Base-by-base conservation (phyloP, 192 early-diverging fungal species). In the Lunasporangiospora selenospora region DNA sequence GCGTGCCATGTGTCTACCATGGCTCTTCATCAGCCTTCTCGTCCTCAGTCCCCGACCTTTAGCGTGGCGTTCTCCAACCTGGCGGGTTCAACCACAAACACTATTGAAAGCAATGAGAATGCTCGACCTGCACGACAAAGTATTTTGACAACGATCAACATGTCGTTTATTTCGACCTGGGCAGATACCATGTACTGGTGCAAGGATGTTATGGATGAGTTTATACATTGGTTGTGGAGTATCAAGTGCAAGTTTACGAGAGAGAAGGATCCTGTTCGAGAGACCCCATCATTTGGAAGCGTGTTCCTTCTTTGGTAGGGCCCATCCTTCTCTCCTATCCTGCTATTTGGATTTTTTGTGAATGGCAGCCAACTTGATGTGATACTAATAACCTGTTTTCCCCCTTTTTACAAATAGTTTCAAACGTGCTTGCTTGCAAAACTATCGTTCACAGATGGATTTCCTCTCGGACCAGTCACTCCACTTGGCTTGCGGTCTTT, bases 401-500 rank as follows among this genome's bases (percentile, higher is more conserved):
- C 5, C 16, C 19, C 41, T 59, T 30, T 67, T 81, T 41, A 54
- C 34, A 16, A 29, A 77, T 40, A 81, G 77, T 30, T 81, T 80
- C 52, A 65, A 69, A 39, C 78, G 57, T 23, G 55, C 58, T 21
- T 79, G 73, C 41, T 40, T 76, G 24, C 85, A 88, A 53, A 58
- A 81, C 27, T 88, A 85, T 51, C 67, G 83, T 16, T 78, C 56
- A 11, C 61, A 60, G 13, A 19, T 53, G 3, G 43, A 43, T 21
- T 79, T 85, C 45, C 44, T 86, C 3, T 71, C 70, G 16, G 87
- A 88, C 43, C 76, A 80, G 54, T 51, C 81, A 2, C 46, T 88
- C 6, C 81, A 88, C 48, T 45, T 88, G 43, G 59, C 63, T 38
- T 83, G 79, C 51, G 87, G 87, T 31, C 49, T 64, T 11, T 83